Conservation (phyloP, 192 early-diverging fungal genomes). For the Rhizophagus clarus region DNA sequence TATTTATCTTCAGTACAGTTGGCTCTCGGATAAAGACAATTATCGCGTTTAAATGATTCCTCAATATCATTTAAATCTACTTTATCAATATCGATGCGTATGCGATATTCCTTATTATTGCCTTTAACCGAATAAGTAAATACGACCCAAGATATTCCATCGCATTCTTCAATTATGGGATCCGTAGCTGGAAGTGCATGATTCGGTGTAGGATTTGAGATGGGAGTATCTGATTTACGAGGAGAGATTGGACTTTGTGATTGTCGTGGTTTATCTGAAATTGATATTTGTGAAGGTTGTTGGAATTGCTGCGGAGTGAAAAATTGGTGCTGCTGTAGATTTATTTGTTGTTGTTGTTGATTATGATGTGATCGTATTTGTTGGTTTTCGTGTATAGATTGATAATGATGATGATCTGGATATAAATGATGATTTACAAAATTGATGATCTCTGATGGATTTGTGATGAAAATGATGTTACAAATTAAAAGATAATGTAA, state of each 20-base stretch:
- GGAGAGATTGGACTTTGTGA: background rate
- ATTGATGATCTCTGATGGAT: constrained; percentile 4
- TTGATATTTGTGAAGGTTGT: background rate
- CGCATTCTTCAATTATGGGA: constrained; percentile 38
- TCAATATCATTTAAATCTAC: constrained; percentile 50
- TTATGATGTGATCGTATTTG: background rate
- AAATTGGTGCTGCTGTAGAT: background rate
- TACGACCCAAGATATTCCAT: constrained; percentile 68
- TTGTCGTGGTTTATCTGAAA: background rate
- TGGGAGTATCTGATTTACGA: background rate
- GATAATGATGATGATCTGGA: constrained; percentile 1
- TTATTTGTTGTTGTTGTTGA: constrained; percentile 12
- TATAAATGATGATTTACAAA: background rate
- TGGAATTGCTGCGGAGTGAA: background rate
- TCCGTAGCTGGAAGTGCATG: constrained; percentile 31
- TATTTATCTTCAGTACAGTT: constrained; percentile 63
- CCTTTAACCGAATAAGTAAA: constrained; percentile 75
- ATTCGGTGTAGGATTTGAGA: constrained; percentile 8
- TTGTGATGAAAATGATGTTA: constrained; percentile 6
- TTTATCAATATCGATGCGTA: constrained; percentile 75
- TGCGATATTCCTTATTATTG: constrained; percentile 55
- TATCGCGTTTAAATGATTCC: constrained; percentile 64
- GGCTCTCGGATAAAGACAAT: constrained; percentile 87
- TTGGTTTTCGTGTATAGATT: constrained; percentile 4
- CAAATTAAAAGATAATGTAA: background rate